Evolutionary conservation across 1,284 basidiomycete species (phyloP).

Genomic region (Vanrija sp.): DNA sequence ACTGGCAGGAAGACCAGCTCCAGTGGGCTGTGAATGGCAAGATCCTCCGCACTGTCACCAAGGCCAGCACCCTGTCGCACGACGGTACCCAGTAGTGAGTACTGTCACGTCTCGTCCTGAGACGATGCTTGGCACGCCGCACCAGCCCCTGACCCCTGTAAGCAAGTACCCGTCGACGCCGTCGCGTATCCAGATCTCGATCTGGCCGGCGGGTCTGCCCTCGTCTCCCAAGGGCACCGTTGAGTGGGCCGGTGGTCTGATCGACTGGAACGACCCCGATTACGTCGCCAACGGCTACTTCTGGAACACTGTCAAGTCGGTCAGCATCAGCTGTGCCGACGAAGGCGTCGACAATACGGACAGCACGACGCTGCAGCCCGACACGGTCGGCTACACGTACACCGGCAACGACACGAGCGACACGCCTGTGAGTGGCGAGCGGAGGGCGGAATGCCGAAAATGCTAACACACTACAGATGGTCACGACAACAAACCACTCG

Average conservation of each 20-base stretch:
- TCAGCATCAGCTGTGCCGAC: conserved; percentile 32
- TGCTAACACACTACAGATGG: no score
- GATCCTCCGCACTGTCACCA: conserved; percentile 63
- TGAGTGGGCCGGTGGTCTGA: conserved; percentile 71
- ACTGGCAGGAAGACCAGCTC: conserved; percentile 69
- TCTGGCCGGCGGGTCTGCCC: conserved; percentile 73
- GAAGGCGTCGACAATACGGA: conserved; percentile 7
- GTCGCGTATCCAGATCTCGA: conserved; percentile 68
- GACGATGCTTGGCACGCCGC: background rate
- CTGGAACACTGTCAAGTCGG: conserved; percentile 35
- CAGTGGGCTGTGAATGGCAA: conserved; percentile 67
- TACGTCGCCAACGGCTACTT: conserved; percentile 54
- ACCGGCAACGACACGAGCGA: conserved; percentile 22
- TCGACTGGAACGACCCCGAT: conserved; percentile 71
- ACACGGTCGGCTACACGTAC: conserved; percentile 31
- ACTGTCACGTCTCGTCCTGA: no score
- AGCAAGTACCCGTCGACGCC: conserved; percentile 68
- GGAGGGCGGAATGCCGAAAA: background rate
- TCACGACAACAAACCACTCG: no score
- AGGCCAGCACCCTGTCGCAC: conserved; percentile 57
- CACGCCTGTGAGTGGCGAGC: conserved; percentile 21
- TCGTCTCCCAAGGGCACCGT: conserved; percentile 63
- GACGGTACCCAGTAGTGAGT: conserved; percentile 41
- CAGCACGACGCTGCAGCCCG: conserved; percentile 6
- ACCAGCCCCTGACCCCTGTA: background rate